Base-by-base conservation (phyloP, 495 filamentous ascomycete species). In the Trichoderma virens region DNA sequence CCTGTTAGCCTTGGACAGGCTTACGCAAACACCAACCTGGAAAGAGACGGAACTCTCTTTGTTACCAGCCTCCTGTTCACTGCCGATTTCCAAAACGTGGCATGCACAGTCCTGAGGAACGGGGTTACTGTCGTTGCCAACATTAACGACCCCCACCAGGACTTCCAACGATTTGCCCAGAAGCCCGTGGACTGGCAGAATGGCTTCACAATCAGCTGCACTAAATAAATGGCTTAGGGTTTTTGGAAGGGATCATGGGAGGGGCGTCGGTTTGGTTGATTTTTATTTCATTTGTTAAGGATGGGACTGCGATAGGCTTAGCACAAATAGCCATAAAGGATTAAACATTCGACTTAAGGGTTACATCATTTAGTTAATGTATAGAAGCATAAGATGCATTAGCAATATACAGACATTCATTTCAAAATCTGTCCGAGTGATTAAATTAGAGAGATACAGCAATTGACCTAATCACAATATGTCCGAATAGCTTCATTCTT, bases 101-200 rank as follows among this genome's bases (percentile, higher is more conserved):
- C 28, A 4, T 56, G 51, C 27, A 31, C 2, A 1, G 51, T 56
- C 2, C 11, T 56, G 25, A 56, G 27, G 23, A 18, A 56, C 20
- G 2, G 8, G 6, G 16, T 14, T 14, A 28, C 23, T 7, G 9
- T 14, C 9, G 51, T 56, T 28, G 51, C 51, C 27, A 30, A 30
- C 51, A 56, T 56, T 16, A 16, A 14, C 51, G 11, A 56, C 51
- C 51, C 51, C 11, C 2, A 8, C 3, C 23, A 18, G 13, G 51
- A 56, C 13, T 56, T 56, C 9, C 23, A 56, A 25, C 28, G 9
- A 28, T 56, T 56, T n/a, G 8, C 51, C 14, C 51, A 56, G 51
- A 14, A 56, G 51, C 51, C 51, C 25, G 51, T 56, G 51, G 51
- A 56, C 27, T 56, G 51, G 51, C 23, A 56, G 51, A 27, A 31